phyloP scores from a whole-genome alignment of 2,329 filamentous ascomycete species.

The Pseudomassariella vexata region DNA sequence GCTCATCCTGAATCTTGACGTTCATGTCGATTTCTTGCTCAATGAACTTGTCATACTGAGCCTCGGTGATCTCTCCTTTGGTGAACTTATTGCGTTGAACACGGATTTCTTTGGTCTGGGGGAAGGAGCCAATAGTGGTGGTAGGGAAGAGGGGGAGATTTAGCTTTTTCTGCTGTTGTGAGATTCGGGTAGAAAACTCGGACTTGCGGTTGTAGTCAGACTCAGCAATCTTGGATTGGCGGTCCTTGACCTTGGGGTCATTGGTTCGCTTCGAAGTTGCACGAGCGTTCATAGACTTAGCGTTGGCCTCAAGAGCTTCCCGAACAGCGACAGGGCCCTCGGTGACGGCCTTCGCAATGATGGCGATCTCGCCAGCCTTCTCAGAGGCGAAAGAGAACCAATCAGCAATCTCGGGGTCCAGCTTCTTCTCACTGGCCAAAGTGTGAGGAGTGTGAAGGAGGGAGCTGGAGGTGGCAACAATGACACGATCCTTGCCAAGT shows the following conservation, averaged over 20 bases:
- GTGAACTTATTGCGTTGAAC: conserved; percentile 96
- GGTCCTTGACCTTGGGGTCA: conserved; percentile 94
- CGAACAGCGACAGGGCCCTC: conserved; percentile 83
- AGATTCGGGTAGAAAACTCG: conserved; percentile 77
- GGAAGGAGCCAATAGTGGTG: conserved; percentile 99
- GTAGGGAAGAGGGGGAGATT: conserved; percentile 96
- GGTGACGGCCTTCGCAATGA: conserved; percentile 95
- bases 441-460: conserved; percentile 98
- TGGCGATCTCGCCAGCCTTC: conserved; percentile 85
- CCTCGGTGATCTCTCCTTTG: conserved; percentile 91
- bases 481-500: conserved; percentile 94
- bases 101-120: conserved; percentile 98
- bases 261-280: conserved; percentile 93
- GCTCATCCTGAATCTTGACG: conserved; percentile 96
- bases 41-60: conserved; percentile 98
- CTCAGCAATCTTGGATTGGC: conserved; percentile 79
- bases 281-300: conserved; percentile 86
- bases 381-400: conserved; percentile 98
- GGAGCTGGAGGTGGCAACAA: conserved; percentile 94
- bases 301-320: conserved; percentile 91
- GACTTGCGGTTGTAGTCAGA: conserved; percentile 91
- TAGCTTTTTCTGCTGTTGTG: conserved; percentile 85
- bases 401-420: conserved; percentile 85
- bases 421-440: conserved; percentile 96
- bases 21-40: conserved; percentile 96